Conservation (phyloP, 257 asterid species). For the Lavandula angustifolia region DNA sequence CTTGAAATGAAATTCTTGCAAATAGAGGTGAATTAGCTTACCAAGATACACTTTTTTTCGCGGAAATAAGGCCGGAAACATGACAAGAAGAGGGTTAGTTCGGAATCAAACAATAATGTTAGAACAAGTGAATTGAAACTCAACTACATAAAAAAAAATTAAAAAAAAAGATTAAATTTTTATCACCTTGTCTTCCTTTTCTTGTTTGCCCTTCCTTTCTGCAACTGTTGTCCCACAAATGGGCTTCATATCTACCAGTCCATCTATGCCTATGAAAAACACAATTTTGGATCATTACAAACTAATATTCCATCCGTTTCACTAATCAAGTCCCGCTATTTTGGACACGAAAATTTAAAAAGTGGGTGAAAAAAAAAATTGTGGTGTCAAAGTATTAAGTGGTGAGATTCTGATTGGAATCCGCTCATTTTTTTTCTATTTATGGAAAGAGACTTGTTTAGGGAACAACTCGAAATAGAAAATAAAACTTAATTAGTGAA, state of each 20-base stretch:
- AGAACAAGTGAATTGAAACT: conserved; percentile 9
- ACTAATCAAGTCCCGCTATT: too few species aligned
- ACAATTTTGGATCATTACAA: neutral
- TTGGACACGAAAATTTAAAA: too few species aligned
- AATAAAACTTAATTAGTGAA: too few species aligned
- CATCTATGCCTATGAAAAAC: conserved; percentile 68
- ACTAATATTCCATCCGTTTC: too few species aligned
- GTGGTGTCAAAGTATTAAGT: too few species aligned
- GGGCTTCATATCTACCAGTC: conserved; percentile 92
- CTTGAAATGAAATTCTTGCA: neutral
- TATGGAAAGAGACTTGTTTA: too few species aligned
- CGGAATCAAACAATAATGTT: conserved; percentile 29
- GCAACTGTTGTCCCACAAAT: conserved; percentile 85
- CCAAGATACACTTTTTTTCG: conserved; percentile 65
- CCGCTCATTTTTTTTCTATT: too few species aligned
- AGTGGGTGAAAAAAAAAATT: too few species aligned
- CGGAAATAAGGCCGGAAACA: conserved; percentile 21
- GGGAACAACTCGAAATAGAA: too few species aligned
- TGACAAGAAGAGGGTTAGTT: conserved; percentile 19
- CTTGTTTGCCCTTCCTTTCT: conserved; percentile 89
- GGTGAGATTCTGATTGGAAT: too few species aligned
- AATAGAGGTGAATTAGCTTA: conserved; percentile 29
- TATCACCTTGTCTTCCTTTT: conserved; percentile 82
- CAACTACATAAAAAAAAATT: neutral
- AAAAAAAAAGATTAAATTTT: neutral